These are phyloP conservation scores for Xylaria sp. DNA, from an alignment of 495 filamentous ascomycete species.

Conservation along the genomic window DNA sequence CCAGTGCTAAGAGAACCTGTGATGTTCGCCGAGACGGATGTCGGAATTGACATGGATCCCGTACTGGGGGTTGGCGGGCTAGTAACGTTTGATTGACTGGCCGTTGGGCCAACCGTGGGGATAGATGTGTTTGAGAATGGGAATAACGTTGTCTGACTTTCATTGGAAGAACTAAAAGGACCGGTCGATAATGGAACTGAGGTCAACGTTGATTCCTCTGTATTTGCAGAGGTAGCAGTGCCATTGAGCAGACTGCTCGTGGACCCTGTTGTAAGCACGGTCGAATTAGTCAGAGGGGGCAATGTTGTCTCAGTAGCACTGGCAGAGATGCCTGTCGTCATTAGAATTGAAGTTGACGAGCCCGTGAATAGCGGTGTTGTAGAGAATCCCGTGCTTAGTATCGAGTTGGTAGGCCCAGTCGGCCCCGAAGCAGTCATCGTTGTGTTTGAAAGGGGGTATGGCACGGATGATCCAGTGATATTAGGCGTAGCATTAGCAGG, in stretches of 20 bases:
- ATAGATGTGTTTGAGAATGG: constrained; percentile 8
- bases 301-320: not conserved
- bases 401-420: constrained; percentile 26
- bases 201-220: not conserved
- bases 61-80: not conserved
- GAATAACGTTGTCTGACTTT: constrained; percentile 5
- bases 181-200: not conserved
- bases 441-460: constrained; percentile 32
- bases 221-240: not conserved
- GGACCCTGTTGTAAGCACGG: not conserved
- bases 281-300: not conserved
- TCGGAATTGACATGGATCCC: not conserved
- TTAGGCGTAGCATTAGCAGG: not conserved
- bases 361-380: not conserved
- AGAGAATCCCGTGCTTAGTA: not conserved
- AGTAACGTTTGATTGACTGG: not conserved
- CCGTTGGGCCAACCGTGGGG: not conserved
- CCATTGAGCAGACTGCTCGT: constrained; percentile 7
- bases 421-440: constrained; percentile 22
- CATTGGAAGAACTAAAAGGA: not conserved
- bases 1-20: constrained; percentile 8
- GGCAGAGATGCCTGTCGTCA: not conserved
- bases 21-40: not conserved
- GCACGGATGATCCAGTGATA: constrained; percentile 21
- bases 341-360: not conserved